Evolutionary conservation across 1,284 basidiomycete species (phyloP).

Genomic region (Moesziomyces antarcticus): DNA sequence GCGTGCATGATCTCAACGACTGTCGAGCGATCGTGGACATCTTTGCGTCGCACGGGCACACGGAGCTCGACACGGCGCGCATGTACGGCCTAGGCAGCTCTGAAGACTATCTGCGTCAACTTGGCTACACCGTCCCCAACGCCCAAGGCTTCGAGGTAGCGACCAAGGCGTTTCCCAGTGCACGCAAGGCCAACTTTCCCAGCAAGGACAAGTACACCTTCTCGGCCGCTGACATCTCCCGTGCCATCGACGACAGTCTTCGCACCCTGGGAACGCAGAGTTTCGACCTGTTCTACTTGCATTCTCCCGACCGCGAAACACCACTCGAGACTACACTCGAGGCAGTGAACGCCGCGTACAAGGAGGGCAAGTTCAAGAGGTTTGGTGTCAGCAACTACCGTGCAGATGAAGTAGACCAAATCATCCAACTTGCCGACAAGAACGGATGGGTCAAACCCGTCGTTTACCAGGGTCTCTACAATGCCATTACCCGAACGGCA

Average conservation of each 20-base stretch:
- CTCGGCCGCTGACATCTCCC: slow-evolving; percentile 69
- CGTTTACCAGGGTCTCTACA: slow-evolving; percentile 74
- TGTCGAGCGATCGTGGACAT: slow-evolving; percentile 73
- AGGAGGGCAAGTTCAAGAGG: slow-evolving; percentile 71
- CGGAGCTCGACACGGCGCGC: slow-evolving; percentile 73
- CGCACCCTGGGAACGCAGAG: slow-evolving; percentile 66
- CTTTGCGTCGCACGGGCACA: slow-evolving; percentile 74
- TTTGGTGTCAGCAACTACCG: slow-evolving; percentile 74
- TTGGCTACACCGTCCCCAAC: slow-evolving; percentile 27
- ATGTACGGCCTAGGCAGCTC: slow-evolving; percentile 68
- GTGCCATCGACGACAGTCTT: slow-evolving; percentile 59
- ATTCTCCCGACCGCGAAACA: slow-evolving; percentile 72
- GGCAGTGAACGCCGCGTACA: slow-evolving; percentile 72
- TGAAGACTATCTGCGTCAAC: slow-evolving; percentile 46
- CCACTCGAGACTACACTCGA: slow-evolving; percentile 71
- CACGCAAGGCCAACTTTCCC: slow-evolving; percentile 26
- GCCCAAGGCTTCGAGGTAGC: slow-evolving; percentile 41
- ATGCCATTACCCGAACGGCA: slow-evolving; percentile 43
- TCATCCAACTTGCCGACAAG: slow-evolving; percentile 73
- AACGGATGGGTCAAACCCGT: slow-evolving; percentile 75
- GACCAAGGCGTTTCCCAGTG: slow-evolving; percentile 68
- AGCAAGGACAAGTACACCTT: slow-evolving; percentile 42
- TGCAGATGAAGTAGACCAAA: slow-evolving; percentile 75
- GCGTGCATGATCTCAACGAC: slow-evolving; percentile 72
- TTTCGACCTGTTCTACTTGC: slow-evolving; percentile 73